Evolutionary conservation across 805 yeast genomes (phyloP), one percentile per base, ranked within the genome.

Genomic region (Wickerhamomyces ciferrii): DNA sequence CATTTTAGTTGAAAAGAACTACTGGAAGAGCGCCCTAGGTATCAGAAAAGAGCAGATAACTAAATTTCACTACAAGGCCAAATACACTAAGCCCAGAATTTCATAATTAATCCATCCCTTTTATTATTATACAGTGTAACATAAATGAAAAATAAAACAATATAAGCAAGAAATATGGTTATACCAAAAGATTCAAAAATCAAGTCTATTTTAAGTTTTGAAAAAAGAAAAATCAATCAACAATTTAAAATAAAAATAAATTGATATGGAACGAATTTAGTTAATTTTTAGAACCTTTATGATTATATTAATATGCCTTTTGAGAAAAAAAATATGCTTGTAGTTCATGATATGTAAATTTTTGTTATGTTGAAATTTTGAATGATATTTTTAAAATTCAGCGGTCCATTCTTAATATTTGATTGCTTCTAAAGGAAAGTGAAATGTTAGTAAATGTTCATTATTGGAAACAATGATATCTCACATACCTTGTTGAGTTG

Each of bases 401-500:
- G 9, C 11, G 23, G 24, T 18, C 25, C 34, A 13, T 40, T 25
- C 25, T 34, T 43, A 45, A 17, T 43, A 46, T 42, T 45, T 48
- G 39, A 48, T 48, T 36, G 27, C 38, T 24, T 31, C 46, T 42
- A 19, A n/a, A 11, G 4, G 5, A 24, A 24, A n/a, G 5, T 31
- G 46, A 24, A n/a, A 11, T 31, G 46, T 37, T 31, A 35, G 39
- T 43, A 41, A 25, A 7, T 38, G 4, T 5, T 10, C 20, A 20
- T 15, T 13, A 10, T n/a, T 18, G 8, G 15, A 15, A 15, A 13
- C 2, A 6, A 17, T 17, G 10, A 10, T 4, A 15, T 36, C 31
- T 21, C 9, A 40, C 43, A 34, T 44, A 52, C 59, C 65, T 61
- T 82, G 79, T 67, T 87, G 94, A 47, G 95, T 85, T 61, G 96